Evolutionary conservation across 176 grass and related monocot genomes (phyloP), one percentile per base, ranked within the genome.

Genomic region (Metroxylon sagu): DNA sequence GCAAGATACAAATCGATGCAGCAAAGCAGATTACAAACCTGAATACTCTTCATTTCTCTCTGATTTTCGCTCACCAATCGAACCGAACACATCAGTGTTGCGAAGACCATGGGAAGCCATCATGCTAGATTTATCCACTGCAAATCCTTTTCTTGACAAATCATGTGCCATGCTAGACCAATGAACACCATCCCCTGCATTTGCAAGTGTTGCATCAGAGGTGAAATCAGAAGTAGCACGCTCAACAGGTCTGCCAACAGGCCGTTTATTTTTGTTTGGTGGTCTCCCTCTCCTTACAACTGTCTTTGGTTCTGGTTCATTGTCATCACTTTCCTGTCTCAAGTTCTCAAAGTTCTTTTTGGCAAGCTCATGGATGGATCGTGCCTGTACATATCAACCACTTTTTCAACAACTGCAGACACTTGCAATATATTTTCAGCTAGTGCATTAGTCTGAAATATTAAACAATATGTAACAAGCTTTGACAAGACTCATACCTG

Each of bases 311-410:
- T 56, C 50, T 29, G 25, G 76, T 67, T 86, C 76, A 56, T 23
- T 79, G 18, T 58, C 59, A 49, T 90, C 82, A 53, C 76, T 83
- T 56, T 74, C 69, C 73, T 90, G 76, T 69, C 87, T 82, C 65
- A 90, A 80, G 49, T 90, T 90, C 76, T 83, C 87, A 77, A 90
- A 90, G 71, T 90, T 77, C 79, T 90, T 90, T 71, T 80, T 90
- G 52, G 87, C 87, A 77, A 90, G 79, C 68, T 83, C 82, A 64
- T 83, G 79, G 54, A 90, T 90, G 54, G 82, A 76, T 30, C 87
- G 82, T 68, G 82, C 87, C 87, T 90, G 49, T 50, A 26, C 19
- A 63, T 49, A 65, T 16, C 5, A 61, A 58, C 53, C 26, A 56
- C 62, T 16, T 14, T 48, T 52, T 56, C 29, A 53, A 50, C 10